These are phyloP conservation scores for Nymphaea thermarum DNA, from an alignment of 164 flowering plant genomes.

Conservation along the genomic window DNA sequence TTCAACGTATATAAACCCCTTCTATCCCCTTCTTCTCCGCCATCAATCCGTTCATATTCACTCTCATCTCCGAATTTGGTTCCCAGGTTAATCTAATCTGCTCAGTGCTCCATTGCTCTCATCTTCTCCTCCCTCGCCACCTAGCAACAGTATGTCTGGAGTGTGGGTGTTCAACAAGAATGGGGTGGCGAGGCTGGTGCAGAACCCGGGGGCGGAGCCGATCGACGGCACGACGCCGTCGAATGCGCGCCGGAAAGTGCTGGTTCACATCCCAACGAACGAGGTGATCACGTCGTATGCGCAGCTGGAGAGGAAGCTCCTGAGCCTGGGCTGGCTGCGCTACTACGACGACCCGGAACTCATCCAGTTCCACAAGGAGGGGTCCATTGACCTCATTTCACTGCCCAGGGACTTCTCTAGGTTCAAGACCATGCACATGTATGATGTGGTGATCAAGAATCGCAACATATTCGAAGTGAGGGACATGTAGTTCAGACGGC, in stretches of 20 bases:
- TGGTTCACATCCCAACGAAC: slow-evolving; percentile 40
- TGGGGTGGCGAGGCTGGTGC: slow-evolving; percentile 58
- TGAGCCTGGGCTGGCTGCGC: slow-evolving; percentile 72
- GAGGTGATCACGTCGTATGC: slow-evolving; percentile 62
- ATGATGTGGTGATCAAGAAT: slow-evolving; percentile 76
- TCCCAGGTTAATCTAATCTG: too few relatives aligned
- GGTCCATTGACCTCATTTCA: slow-evolving; percentile 77
- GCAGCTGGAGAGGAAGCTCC: slow-evolving; percentile 38
- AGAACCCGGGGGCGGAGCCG: slow-evolving; percentile 41
- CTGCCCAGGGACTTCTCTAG: slow-evolving; percentile 68
- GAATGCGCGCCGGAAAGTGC: slow-evolving; percentile 32
- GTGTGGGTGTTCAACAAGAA: slow-evolving; percentile 83
- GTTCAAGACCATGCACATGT: slow-evolving; percentile 84
- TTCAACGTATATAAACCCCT: slow-evolving; percentile 12
- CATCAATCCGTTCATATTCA: not conserved
- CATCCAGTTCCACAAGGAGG: slow-evolving; percentile 72
- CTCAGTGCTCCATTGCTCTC: too few relatives aligned
- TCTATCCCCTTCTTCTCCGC: not conserved
- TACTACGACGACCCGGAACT: slow-evolving; percentile 75
- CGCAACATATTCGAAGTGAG: slow-evolving; percentile 66
- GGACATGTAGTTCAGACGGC: slow-evolving; percentile 21
- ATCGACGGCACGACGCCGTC: slow-evolving; percentile 6
- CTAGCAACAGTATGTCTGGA: slow-evolving; percentile 47
- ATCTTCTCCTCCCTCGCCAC: too few relatives aligned
- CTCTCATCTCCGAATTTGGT: not conserved